Base-by-base conservation (phyloP, 2,329 filamentous ascomycete genomes). In the Cladosporium sp. region DNA sequence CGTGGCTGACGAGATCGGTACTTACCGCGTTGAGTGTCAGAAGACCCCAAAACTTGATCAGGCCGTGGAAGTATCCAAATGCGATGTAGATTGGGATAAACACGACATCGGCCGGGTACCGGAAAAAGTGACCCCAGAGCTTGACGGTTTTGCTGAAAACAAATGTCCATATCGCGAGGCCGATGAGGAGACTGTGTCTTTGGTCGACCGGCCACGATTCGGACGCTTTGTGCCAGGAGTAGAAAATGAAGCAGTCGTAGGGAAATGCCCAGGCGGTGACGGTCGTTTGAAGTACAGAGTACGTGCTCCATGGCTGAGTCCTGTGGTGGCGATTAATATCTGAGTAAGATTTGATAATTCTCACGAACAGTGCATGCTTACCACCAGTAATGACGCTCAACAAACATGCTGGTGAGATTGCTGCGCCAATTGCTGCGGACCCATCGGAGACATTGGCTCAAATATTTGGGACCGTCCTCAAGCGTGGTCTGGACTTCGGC, bases 361-460 rank as follows among this genome's bases (percentile, higher is more conserved):
- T 37, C 41, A 43, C 44, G 51, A 39, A 17, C 22, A 19, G 34
- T 53, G 55, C 15, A 43, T 24, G 83, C 89, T 85, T 80, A 96
- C 91, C 73, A 84, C 83, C 88, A 89, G 64, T 96, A 88, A 64
- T 89, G 81, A 66, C 86, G 77, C 72, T 96, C 92, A 57, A 82
- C 82, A 57, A 92, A 80, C 64, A 96, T 78, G 69, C 89, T 96
- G 47, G 89, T 96, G 70, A 89, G 85, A 70, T 97, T 97, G 75
- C 90, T 96, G 66, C 92, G 81, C 92, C 92, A 97, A 72, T 97
- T 97, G 77, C 91, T 96, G 64, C 92, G 84, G 38, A 93, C 90
- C 92, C 92, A 97, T 42, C 92, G 82, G 41, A 92, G 83, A 71
- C 92, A 97, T 71, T 97, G 92, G 66, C 89, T 92, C 56, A 97